Conservation (phyloP, 2,329 filamentous ascomycete species). For the Fusarium oxysporum region DNA sequence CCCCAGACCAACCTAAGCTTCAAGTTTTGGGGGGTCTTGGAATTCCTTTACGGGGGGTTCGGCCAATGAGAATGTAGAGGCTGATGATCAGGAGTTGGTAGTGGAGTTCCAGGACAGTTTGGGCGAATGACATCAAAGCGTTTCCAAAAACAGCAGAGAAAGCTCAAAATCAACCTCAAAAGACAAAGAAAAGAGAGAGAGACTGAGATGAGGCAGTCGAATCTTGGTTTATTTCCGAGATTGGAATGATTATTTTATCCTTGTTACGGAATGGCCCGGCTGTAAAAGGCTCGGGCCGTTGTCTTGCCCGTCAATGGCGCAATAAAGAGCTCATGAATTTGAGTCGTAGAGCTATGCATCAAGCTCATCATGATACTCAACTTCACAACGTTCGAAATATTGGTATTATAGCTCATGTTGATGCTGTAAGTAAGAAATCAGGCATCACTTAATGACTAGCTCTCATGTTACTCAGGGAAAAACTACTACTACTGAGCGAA, state of each 20-base stretch:
- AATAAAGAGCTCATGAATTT: constrained; percentile 23
- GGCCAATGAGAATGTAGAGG: constrained; percentile 7
- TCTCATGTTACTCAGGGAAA: constrained; percentile 71
- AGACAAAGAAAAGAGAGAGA: constrained; percentile 9
- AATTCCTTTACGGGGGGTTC: constrained; percentile 2
- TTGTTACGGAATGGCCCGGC: constrained; percentile 40
- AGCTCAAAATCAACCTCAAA: constrained; percentile 28
- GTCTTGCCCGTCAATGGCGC: constrained; percentile 39
- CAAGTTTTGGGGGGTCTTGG: neutral
- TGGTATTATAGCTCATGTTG: constrained; percentile 98
- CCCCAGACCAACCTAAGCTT: constrained; percentile 30
- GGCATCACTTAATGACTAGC: neutral
- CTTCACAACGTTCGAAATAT: constrained; percentile 83
- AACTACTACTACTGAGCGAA: constrained; percentile 98
- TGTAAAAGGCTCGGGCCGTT: constrained; percentile 32
- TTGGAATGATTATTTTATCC: constrained; percentile 42
- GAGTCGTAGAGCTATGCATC: constrained; percentile 35
- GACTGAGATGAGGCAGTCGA: constrained; percentile 32
- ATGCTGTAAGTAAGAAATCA: constrained; percentile 70
- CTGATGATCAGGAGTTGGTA: constrained; percentile 7
- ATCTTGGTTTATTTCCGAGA: constrained; percentile 5
- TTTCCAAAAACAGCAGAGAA: constrained; percentile 30
- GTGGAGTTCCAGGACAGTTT: neutral
- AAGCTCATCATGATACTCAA: constrained; percentile 41
- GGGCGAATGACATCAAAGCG: constrained; percentile 32